phyloP scores from a whole-genome alignment of 345 rosid species.

The Limnanthes douglasii region DNA sequence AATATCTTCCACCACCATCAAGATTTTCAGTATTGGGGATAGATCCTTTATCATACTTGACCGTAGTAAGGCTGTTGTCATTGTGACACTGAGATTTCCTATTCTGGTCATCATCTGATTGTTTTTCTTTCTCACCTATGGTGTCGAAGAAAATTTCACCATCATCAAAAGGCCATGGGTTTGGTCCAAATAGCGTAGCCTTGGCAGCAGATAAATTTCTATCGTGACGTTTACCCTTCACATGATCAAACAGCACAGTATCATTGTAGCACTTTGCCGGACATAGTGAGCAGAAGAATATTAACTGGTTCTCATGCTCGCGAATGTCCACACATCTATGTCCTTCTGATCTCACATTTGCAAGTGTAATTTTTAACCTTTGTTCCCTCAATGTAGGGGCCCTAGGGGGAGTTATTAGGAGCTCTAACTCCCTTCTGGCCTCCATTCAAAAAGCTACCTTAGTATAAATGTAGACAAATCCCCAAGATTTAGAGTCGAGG shows the following conservation, averaged over 20 bases:
- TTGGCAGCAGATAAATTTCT: constrained; percentile 61
- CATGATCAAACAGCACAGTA: constrained; percentile 52
- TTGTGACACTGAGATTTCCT: constrained; percentile 16
- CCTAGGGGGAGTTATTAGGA: constrained; percentile 28
- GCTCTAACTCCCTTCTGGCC: constrained; percentile 38
- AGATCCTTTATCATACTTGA: constrained; percentile 34
- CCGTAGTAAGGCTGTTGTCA: constrained; percentile 33
- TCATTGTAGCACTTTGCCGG: constrained; percentile 79
- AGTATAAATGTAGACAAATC: not conserved
- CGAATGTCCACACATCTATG: constrained; percentile 73
- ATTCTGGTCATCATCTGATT: constrained; percentile 3
- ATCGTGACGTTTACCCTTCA: constrained; percentile 61
- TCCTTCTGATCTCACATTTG: constrained; percentile 47
- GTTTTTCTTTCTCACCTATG: constrained; percentile 17
- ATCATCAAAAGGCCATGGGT: constrained; percentile 89
- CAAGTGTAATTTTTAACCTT: constrained; percentile 47
- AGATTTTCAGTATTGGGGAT: too few species aligned
- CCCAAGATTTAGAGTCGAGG: constrained; percentile 4
- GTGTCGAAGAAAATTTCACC: constrained; percentile 73
- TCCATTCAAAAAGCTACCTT: constrained; percentile 24
- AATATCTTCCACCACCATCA: constrained; percentile 3
- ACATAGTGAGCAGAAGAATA: constrained; percentile 84
- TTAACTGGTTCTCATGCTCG: constrained; percentile 51
- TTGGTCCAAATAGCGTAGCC: constrained; percentile 50
- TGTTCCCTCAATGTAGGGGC: constrained; percentile 46